Base-by-base conservation (phyloP, 2,329 filamentous ascomycete species). In the Periconia sp. region DNA sequence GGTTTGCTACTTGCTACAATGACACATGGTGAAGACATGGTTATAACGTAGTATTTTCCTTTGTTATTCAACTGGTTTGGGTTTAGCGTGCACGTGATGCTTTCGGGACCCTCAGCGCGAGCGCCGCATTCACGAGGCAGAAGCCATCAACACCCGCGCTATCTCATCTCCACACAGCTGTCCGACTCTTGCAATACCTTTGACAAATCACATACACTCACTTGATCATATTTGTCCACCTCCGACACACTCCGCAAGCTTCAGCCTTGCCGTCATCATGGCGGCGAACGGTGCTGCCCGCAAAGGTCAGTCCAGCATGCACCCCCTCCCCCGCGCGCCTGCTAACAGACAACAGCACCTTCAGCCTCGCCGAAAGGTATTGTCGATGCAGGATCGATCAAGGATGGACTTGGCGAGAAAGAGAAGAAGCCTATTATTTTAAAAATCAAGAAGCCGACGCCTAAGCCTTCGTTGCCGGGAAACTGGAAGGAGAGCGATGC, bases 401-500 rank as follows among this genome's bases (percentile, higher is more conserved):
- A 69, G 46, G 57, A 60, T 5, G 48, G 57, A 4, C 52, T 73
- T n/a, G 63, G 58, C 17, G 61, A 70, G 34, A 70, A 73, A 46
- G 69, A 71, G 26, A 67, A 69, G 48, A 74, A 73, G 54, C 40
- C 57, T 3, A 54, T 70, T 26, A 69, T 64, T 3, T 43, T 72
- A 36, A 72, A 70, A 49, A 50, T 89, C 16, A 88, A 84, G 69
- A 86, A 82, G 56, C 68, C 77, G 1, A 70, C 77, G 0, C 82
- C 83, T 0, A 87, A 85, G 65, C 77, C 84, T 42, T 81, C 72
- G 42, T 84, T 86, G 56, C 80, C 84, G 4, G 86, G 86, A 17
- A 88, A 87, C 59, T 89, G 86, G 86, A 82, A 80, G 56, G 85
- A 88, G 56, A 82, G 76, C 54, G 75, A 86, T 33, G 72, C 82